phyloP scores from a whole-genome alignment of 345 rosid species.

The Gynandropsis gynandra region DNA sequence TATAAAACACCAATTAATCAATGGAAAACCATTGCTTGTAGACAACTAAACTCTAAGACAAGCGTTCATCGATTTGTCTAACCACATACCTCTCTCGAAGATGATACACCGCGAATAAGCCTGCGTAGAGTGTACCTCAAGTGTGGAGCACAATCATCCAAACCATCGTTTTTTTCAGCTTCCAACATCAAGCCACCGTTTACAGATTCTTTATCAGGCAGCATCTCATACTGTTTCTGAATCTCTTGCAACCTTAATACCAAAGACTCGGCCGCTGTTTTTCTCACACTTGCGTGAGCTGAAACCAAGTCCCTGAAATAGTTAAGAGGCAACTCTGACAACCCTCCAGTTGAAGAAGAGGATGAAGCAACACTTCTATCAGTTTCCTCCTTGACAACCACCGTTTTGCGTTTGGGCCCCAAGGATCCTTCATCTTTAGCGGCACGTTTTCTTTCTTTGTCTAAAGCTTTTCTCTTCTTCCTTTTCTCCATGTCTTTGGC shows the following conservation, averaged over 20 bases:
- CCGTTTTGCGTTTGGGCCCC: slow-evolving; percentile 26
- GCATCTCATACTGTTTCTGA: slow-evolving; percentile 57
- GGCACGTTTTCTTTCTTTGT: slow-evolving; percentile 51
- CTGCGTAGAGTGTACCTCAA: slow-evolving; percentile 79
- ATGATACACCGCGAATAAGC: slow-evolving; percentile 87
- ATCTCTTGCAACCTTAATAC: slow-evolving; percentile 58
- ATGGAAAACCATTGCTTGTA: no score
- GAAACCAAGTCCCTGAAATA: slow-evolving; percentile 74
- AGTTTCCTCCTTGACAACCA: slow-evolving; percentile 19
- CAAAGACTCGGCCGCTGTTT: slow-evolving; percentile 59
- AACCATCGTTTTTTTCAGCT: slow-evolving; percentile 86
- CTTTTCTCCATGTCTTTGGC: slow-evolving; percentile 71
- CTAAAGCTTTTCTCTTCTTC: slow-evolving; percentile 71
- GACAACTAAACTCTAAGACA: no score
- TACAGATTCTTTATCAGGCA: slow-evolving; percentile 42
- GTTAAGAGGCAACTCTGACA: slow-evolving; percentile 64
- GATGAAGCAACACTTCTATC: slow-evolving; percentile 23
- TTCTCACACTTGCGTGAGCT: slow-evolving; percentile 46
- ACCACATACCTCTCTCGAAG: slow-evolving; percentile 76
- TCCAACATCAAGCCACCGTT: slow-evolving; percentile 57
- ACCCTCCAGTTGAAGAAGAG: slow-evolving; percentile 23
- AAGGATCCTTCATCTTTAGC: slow-evolving; percentile 23
- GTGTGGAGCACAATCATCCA: slow-evolving; percentile 76
- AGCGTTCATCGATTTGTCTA: no score
- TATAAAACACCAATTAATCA: no score